These are phyloP conservation scores for Lodderomyces elongisporus DNA, from an alignment of 1,139 yeast genomes.

Conservation along the genomic window DNA sequence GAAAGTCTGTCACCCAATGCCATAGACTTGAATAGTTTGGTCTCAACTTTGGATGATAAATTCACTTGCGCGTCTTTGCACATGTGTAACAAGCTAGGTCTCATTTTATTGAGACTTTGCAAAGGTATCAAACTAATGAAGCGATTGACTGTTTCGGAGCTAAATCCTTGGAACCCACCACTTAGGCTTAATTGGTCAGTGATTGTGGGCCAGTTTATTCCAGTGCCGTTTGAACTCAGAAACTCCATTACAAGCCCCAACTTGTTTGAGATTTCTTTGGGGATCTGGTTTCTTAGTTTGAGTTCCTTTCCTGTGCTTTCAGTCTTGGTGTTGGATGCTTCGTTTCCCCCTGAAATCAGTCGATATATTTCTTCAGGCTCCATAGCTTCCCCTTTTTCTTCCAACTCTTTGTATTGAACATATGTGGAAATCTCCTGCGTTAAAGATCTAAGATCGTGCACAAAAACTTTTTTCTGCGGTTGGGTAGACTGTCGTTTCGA, in stretches of 20 bases:
- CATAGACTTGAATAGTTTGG: conserved; percentile 41
- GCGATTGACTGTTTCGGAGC: conserved; percentile 30
- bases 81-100: conserved; percentile 28
- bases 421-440: conserved; percentile 1
- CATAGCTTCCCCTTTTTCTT: too few species aligned
- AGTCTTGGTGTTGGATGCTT: too few species aligned
- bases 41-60: conserved; percentile 33
- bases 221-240: conserved; percentile 22
- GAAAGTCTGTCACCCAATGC: conserved; percentile 23
- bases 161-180: conserved; percentile 39
- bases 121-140: conserved; percentile 46
- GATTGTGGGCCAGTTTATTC: conserved; percentile 54
- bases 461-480: too few species aligned
- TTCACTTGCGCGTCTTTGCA: conserved; percentile 32
- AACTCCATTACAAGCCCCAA: conserved; percentile 46
- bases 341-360: too few species aligned
- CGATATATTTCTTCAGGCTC: too few species aligned
- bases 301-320: too few species aligned
- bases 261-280: conserved; percentile 35
- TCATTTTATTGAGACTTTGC: conserved; percentile 25
- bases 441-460: too few species aligned
- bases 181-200: conserved; percentile 37
- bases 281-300: too few species aligned
- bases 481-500: too few species aligned
- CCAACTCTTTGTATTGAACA: too few species aligned